phyloP scores from a whole-genome alignment of 345 rosid species.

The Barbarea vulgaris region DNA sequence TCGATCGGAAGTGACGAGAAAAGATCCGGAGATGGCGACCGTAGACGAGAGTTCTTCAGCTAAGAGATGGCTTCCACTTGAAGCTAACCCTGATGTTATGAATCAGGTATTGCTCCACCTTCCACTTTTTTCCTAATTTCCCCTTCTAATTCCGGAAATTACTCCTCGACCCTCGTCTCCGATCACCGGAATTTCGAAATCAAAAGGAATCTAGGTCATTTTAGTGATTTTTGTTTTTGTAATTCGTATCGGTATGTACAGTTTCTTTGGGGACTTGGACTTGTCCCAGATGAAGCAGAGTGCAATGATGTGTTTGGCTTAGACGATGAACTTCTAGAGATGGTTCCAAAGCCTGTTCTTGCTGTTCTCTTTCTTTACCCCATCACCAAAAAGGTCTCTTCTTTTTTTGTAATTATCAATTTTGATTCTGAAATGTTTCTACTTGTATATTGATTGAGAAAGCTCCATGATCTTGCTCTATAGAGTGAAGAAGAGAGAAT shows the following conservation, averaged over 20 bases:
- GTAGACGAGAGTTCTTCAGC: conserved; percentile 53
- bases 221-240: not conserved
- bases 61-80: conserved; percentile 98
- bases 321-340: conserved; percentile 80
- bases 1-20: conserved; percentile 15
- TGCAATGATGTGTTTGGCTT: conserved; percentile 88
- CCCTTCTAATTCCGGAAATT: not conserved
- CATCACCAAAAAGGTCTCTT: conserved; percentile 65
- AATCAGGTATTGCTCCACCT: conserved; percentile 65
- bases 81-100: conserved; percentile 96
- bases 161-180: not conserved
- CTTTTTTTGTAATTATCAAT: not conserved
- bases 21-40: conserved; percentile 58
- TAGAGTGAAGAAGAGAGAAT: conserved; percentile 84
- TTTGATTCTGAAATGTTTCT: not conserved
- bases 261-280: conserved; percentile 93
- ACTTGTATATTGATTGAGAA: conserved; percentile 1
- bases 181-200: conserved; percentile 18
- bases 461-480: not conserved
- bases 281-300: conserved; percentile 64
- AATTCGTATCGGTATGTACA: conserved; percentile 36
- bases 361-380: conserved; percentile 95
- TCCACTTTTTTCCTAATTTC: not conserved
- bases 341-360: conserved; percentile 90
- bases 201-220: not conserved